phyloP scores from a whole-genome alignment of 768 basidiomycete genomes.

The Amanita jacksonii region DNA sequence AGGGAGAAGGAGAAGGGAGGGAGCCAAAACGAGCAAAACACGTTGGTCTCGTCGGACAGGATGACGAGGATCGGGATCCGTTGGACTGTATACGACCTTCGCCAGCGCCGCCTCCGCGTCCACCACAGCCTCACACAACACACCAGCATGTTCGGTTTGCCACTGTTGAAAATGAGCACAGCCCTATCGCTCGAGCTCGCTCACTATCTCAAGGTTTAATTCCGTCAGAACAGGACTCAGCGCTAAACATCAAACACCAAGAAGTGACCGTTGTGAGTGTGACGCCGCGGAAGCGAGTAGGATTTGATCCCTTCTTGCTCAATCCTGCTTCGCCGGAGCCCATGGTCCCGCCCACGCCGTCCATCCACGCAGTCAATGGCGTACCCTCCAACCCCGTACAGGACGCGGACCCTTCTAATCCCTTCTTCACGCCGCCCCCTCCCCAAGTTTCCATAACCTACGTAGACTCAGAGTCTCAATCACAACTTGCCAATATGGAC shows the following conservation, averaged over 20 bases:
- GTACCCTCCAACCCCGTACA: conserved; percentile 8
- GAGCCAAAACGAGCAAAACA: conserved; percentile 14
- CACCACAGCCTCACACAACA: conserved; percentile 16
- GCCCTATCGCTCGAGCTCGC: neutral
- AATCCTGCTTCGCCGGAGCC: conserved; percentile 36
- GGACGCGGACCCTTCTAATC: conserved; percentile 13
- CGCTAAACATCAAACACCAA: neutral
- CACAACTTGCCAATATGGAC: neutral
- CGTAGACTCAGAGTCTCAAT: neutral
- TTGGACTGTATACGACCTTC: conserved; percentile 32
- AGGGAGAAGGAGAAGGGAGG: conserved; percentile 22
- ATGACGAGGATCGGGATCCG: conserved; percentile 41
- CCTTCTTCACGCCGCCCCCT: conserved; percentile 10
- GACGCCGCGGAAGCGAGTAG: conserved; percentile 13
- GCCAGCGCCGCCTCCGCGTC: conserved; percentile 14
- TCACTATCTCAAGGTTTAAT: neutral
- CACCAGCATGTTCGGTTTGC: conserved; percentile 43
- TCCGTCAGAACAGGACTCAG: neutral
- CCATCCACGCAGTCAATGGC: conserved; percentile 6
- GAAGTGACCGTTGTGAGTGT: neutral
- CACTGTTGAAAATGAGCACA: conserved; percentile 12
- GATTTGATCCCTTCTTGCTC: conserved; percentile 43
- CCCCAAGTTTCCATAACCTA: neutral
- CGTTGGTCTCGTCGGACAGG: conserved; percentile 18
- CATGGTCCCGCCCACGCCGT: conserved; percentile 15